A percentile compares a stretch with the other conserved stretches of the same genome.
Evolutionary conservation across 306 rosid genomes (phyloP).

Genomic region (Inga oerstediana): DNA sequence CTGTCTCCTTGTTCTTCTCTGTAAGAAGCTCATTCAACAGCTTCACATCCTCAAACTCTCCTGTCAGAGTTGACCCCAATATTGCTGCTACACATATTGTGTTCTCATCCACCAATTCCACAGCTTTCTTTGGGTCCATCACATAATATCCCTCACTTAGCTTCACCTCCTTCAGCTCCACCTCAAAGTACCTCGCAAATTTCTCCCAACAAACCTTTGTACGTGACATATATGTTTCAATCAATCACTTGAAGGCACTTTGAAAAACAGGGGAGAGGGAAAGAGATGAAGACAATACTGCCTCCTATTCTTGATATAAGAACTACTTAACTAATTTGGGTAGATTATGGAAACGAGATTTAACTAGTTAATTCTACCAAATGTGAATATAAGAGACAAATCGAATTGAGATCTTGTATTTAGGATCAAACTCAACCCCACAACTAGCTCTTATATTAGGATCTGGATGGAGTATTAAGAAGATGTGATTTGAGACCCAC

Average conservation of each 20-base stretch:
- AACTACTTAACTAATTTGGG: too few relatives aligned
- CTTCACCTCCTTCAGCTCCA: conserved; percentile 93
- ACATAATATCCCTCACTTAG: conserved; percentile 77
- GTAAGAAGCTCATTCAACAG: conserved; percentile 70
- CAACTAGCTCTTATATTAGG: too few relatives aligned
- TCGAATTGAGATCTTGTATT: too few relatives aligned
- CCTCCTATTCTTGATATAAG: too few relatives aligned
- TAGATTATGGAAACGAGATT: too few relatives aligned
- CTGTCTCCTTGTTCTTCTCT: conserved; percentile 70
- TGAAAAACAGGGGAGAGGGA: background rate
- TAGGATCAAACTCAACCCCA: too few relatives aligned
- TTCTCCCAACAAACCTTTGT: conserved; percentile 97
- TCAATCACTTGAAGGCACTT: background rate
- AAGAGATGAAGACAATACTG: background rate
- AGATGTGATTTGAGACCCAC: conserved; percentile 35
- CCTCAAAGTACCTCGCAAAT: conserved; percentile 95
- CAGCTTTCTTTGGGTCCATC: conserved; percentile 90
- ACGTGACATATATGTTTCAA: conserved; percentile 2
- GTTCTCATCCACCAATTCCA: conserved; percentile 91
- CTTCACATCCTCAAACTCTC: conserved; percentile 95
- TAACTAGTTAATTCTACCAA: too few relatives aligned
- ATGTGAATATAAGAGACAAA: too few relatives aligned
- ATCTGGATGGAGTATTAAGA: background rate
- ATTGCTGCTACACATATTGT: conserved; percentile 96
- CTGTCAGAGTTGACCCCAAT: conserved; percentile 83